These are phyloP conservation scores for Cydonia oblonga DNA, from an alignment of 331 rosid species.

Conservation along the genomic window DNA sequence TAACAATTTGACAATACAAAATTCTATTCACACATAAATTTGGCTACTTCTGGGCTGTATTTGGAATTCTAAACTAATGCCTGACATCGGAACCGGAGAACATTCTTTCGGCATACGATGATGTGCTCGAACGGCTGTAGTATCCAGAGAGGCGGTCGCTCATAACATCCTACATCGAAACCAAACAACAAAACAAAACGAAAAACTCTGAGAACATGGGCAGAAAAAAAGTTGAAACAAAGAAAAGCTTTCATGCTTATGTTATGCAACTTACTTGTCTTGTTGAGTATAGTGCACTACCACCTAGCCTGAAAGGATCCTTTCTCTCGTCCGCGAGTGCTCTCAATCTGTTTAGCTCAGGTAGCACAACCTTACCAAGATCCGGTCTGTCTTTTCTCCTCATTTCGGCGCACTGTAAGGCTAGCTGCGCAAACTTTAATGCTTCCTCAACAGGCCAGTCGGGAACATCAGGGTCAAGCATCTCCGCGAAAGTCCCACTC, in stretches of 20 bases:
- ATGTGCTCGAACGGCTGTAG: neutral
- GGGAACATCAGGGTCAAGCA: slow-evolving; percentile 61
- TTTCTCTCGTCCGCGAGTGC: slow-evolving; percentile 41
- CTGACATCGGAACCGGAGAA: neutral
- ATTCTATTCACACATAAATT: neutral
- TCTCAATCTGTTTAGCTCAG: slow-evolving; percentile 54
- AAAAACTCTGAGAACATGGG: neutral
- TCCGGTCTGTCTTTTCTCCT: slow-evolving; percentile 70
- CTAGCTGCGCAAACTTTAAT: slow-evolving; percentile 42
- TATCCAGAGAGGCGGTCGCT: too few species aligned
- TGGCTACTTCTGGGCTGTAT: neutral
- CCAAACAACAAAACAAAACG: neutral
- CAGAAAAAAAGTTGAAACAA: neutral
- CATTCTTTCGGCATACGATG: neutral
- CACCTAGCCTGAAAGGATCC: slow-evolving; percentile 13
- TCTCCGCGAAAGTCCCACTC: slow-evolving; percentile 41
- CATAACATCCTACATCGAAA: neutral
- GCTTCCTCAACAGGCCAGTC: slow-evolving; percentile 74
- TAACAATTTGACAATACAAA: too few species aligned
- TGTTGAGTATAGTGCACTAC: neutral
- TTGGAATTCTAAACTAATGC: neutral
- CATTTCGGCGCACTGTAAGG: slow-evolving; percentile 62
- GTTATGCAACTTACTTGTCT: slow-evolving; percentile 27
- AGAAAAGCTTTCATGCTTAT: neutral
- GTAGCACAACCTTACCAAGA: slow-evolving; percentile 52